A percentile compares a stretch with the other conserved stretches of the same genome.
phyloP scores from a whole-genome alignment of 345 rosid species.

The Gossypium thurberi region DNA sequence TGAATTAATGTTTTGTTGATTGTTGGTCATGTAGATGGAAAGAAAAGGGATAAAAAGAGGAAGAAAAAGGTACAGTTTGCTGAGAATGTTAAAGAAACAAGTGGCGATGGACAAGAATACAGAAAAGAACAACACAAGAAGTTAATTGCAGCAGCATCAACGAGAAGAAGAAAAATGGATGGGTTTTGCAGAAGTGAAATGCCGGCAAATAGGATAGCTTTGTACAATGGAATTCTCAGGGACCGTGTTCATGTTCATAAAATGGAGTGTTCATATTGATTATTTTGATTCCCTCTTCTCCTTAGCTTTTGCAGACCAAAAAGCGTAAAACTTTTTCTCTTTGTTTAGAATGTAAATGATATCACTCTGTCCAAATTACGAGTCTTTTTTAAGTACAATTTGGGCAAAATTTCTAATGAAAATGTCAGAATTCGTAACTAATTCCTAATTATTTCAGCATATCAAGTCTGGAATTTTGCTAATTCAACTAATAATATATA shows the following conservation, averaged over 20 bases:
- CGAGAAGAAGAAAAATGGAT: conserved; percentile 14
- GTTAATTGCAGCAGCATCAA: not conserved
- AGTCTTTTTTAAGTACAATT: not conserved
- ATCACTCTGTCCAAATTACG: not conserved
- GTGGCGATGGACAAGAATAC: conserved; percentile 51
- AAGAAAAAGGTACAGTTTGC: conserved; percentile 60
- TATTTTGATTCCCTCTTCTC: not conserved
- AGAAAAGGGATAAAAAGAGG: conserved; percentile 34
- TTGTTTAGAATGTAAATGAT: not conserved
- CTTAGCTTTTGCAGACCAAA: not conserved
- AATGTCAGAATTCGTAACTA: not conserved
- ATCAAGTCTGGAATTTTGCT: too few relatives aligned
- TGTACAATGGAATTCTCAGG: conserved; percentile 62
- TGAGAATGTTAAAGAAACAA: conserved; percentile 59
- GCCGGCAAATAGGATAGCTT: conserved; percentile 56
- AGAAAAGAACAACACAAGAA: conserved; percentile 30
- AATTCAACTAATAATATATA: too few relatives aligned
- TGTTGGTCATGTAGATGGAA: conserved; percentile 25
- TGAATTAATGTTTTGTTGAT: not conserved
- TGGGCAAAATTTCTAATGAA: not conserved
- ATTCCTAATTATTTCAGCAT: not conserved
- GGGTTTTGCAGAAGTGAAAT: conserved; percentile 38
- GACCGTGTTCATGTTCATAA: conserved; percentile 46
- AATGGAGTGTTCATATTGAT: conserved; percentile 29
- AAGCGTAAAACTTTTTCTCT: not conserved